Conservation (phyloP, 331 rosid species). For the Dryas integrifolia region DNA sequence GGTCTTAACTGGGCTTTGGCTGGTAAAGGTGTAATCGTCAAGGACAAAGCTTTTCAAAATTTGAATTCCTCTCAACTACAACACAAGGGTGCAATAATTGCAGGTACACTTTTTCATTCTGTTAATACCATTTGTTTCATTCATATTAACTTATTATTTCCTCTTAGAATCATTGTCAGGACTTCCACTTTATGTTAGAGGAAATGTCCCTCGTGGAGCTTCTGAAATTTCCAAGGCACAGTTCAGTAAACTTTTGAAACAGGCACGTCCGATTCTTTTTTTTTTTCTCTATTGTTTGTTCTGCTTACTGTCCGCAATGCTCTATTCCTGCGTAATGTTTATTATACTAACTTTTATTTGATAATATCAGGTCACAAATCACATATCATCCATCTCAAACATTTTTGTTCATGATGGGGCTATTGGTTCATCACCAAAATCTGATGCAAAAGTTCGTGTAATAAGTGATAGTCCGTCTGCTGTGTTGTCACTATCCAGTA, state of each 20-base stretch:
- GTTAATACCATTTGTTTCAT: not conserved
- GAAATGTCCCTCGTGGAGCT: constrained; percentile 25
- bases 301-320: not conserved
- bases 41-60: constrained; percentile 34
- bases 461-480: constrained; percentile 49
- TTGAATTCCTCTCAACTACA: constrained; percentile 31
- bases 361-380: constrained; percentile 38
- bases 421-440: constrained; percentile 41
- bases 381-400: constrained; percentile 40
- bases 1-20: constrained; percentile 42
- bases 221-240: constrained; percentile 29
- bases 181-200: constrained; percentile 36
- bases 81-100: constrained; percentile 32
- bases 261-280: constrained; percentile 18
- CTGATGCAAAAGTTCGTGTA: constrained; percentile 40
- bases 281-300: not conserved
- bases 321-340: not conserved
- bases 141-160: not conserved
- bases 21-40: constrained; percentile 33
- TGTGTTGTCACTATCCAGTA: constrained; percentile 38
- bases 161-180: constrained; percentile 34
- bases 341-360: not conserved
- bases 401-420: constrained; percentile 53
- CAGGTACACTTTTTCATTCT: constrained; percentile 16
- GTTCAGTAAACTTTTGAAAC: constrained; percentile 32